These are phyloP conservation scores for Melastoma candidum DNA, from an alignment of 441 rosid genomes.

Conservation along the genomic window DNA sequence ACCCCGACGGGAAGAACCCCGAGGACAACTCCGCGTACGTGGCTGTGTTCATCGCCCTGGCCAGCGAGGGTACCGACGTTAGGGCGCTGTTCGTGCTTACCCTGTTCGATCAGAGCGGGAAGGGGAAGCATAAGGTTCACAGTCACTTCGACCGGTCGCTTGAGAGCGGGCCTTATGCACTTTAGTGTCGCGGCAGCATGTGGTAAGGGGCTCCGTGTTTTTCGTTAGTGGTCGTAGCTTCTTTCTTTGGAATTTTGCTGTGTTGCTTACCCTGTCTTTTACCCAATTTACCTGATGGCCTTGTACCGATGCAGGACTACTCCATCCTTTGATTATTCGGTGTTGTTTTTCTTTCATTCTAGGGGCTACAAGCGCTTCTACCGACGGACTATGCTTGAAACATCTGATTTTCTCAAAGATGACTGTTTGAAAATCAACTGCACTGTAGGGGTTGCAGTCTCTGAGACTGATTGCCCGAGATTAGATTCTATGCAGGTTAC, in stretches of 20 bases:
- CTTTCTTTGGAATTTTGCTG: too few relatives aligned
- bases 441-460: conserved; percentile 71
- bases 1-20: conserved; percentile 82
- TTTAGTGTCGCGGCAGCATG: conserved; percentile 92
- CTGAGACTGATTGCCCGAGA: conserved; percentile 58
- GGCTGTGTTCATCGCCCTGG: conserved; percentile 80
- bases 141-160: conserved; percentile 87
- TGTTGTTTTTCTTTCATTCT: conserved; percentile 7
- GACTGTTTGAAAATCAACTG: conserved; percentile 62
- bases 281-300: too few relatives aligned
- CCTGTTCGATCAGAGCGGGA: conserved; percentile 74
- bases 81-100: conserved; percentile 79
- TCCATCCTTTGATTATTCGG: background rate
- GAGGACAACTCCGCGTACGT: conserved; percentile 78
- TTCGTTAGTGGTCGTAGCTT: too few relatives aligned
- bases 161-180: conserved; percentile 87
- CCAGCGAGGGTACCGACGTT: conserved; percentile 93
- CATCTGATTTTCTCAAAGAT: conserved; percentile 59
- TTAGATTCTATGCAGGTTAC: conserved; percentile 59
- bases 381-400: conserved; percentile 49
- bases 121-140: conserved; percentile 79
- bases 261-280: too few relatives aligned
- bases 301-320: conserved; percentile 1
- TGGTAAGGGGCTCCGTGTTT: conserved; percentile 31
- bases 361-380: conserved; percentile 76